Base-by-base conservation (phyloP, 352 stramenopile genomes). In the Phytopythium oedochilum region DNA sequence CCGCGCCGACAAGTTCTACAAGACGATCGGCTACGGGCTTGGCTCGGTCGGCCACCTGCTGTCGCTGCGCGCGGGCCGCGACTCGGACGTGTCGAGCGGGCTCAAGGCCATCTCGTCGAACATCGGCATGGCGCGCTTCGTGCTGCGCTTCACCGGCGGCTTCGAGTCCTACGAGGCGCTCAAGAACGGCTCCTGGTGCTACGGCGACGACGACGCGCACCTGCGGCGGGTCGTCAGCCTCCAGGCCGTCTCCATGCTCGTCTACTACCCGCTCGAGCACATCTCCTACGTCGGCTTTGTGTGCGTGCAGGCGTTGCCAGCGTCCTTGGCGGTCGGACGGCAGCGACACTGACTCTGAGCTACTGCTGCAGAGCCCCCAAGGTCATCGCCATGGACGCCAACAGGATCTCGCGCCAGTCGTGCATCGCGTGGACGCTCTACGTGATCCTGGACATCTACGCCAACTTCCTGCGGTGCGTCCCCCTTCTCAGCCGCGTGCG, bases 241-340 rank as follows among this genome's bases (percentile, higher is more conserved):
- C 7, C 79, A 94, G 57, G 72, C 78, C 53, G 74, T 88, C 61
- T 89, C 81, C 20, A 94, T 94, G 84, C 59, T 94, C 35, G 59
- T 86, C 10, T 94, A 94, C 68, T 89, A 94, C 66, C 84, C 84
- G n/a, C 64, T 94, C 36, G 82, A 94, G 56, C 82, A 94, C 63
- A 64, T 88, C 32, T 89, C 84, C 47, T 94, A 90, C 59, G 58
- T 94, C 31, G 82, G 84, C 5, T 94, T 87, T 64, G 79, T 94
- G 83, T 93, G 59, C 55, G 79, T 72, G 34, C 28, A 15, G 12
- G 28, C 18, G 34, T 22, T 36, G 28, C 47, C n/a, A n/a, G n/a
- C n/a, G n/a, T n/a, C n/a, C n/a, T n/a, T n/a, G n/a, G n/a, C n/a
- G n/a, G n/a, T n/a, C n/a, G n/a, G n/a, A n/a, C n/a, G n/a, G n/a